A percentile compares a stretch with the other conserved stretches of the same genome.
Conservation (phyloP, 106 monocot genomes). For the Dioscorea alata region DNA sequence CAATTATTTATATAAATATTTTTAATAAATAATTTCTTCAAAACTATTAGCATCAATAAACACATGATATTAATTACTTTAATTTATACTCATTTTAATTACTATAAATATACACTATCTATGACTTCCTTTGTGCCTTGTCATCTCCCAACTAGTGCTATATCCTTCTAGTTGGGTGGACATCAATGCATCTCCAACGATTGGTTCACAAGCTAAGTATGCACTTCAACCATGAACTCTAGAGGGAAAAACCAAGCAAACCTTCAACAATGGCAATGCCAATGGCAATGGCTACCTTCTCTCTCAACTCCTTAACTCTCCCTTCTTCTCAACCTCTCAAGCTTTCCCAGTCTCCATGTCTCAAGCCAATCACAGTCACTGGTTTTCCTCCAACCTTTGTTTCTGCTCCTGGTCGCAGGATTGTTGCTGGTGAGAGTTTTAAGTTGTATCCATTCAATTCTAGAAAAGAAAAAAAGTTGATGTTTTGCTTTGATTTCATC, state of each 20-base stretch:
- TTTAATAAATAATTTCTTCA: no score
- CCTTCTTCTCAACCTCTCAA: constrained; percentile 19
- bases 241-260: background rate
- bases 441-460: background rate
- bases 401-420: constrained; percentile 52
- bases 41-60: no score
- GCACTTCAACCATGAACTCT: background rate
- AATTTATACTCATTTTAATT: no score
- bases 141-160: no score
- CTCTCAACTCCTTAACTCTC: constrained; percentile 23
- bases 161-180: no score
- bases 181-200: constrained; percentile 3
- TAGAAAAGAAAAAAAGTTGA: background rate
- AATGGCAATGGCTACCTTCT: constrained; percentile 16
- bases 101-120: no score
- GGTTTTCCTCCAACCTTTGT: constrained; percentile 72
- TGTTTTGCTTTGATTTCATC: background rate
- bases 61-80: no score
- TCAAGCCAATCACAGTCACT: constrained; percentile 31
- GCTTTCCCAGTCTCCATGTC: background rate
- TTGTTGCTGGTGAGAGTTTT: constrained; percentile 41
- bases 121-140: no score
- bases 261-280: constrained; percentile 4
- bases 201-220: background rate
- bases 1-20: no score